A percentile compares a stretch with the other conserved stretches of the same genome.
phyloP scores from a whole-genome alignment of 139 green algal species.

The Picochlorum sp. region DNA sequence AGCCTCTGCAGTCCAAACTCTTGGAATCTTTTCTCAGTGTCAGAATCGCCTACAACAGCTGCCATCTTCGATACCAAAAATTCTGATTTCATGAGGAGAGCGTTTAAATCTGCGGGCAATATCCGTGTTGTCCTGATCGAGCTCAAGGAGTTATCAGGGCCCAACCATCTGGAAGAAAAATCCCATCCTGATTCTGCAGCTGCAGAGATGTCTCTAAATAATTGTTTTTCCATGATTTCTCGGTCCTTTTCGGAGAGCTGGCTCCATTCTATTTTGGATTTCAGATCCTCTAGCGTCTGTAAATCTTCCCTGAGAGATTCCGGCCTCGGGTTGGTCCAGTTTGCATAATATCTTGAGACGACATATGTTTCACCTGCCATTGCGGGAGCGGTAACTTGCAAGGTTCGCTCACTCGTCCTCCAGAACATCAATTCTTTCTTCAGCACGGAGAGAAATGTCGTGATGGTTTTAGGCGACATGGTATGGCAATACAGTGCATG shows the following conservation, averaged over 20 bases:
- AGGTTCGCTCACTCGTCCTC: slow-evolving; percentile 28
- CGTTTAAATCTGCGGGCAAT: slow-evolving; percentile 88
- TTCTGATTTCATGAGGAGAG: slow-evolving; percentile 52
- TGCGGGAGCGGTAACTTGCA: slow-evolving; percentile 11
- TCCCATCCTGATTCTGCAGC: slow-evolving; percentile 90
- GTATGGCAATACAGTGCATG: slow-evolving; percentile 30
- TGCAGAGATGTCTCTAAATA: slow-evolving; percentile 75
- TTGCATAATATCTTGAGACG: slow-evolving; percentile 70
- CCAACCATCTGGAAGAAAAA: slow-evolving; percentile 76
- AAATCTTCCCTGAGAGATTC: slow-evolving; percentile 65
- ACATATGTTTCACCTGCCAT: slow-evolving; percentile 21
- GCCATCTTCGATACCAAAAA: slow-evolving; percentile 37
- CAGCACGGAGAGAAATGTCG: slow-evolving; percentile 51
- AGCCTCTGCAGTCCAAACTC: not conserved
- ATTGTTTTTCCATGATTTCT: not conserved
- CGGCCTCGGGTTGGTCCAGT: slow-evolving; percentile 61
- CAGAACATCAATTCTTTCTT: slow-evolving; percentile 68
- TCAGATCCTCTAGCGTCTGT: not conserved
- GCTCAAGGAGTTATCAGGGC: slow-evolving; percentile 28
- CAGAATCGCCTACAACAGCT: slow-evolving; percentile 8
- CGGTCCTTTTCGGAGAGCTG: not conserved
- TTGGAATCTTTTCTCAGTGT: slow-evolving; percentile 3
- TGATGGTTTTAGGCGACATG: slow-evolving; percentile 27
- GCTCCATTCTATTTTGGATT: too few relatives aligned
- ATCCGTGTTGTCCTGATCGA: slow-evolving; percentile 70